Evolutionary conservation across 257 asterid genomes (phyloP), one percentile per base, ranked within the genome.

Genomic region (Linderniella brevidens): DNA sequence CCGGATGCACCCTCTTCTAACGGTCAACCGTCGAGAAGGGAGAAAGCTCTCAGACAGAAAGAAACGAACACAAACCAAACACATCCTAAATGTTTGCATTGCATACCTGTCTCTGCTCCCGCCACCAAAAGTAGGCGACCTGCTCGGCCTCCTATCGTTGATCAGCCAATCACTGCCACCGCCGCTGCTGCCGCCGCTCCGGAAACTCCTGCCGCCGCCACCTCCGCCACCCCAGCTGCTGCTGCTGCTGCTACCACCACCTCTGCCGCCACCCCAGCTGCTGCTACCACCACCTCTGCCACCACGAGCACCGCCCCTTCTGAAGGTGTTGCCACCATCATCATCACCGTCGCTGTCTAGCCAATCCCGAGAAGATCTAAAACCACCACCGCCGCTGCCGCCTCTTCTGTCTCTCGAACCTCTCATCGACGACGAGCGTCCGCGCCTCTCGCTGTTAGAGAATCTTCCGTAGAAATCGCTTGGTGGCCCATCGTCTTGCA

Each of bases 401-500:
- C 92, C 79, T 68, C 92, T 72, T 17, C 75, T 37, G 80, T 25
- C 32, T 6, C 32, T 25, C 32, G 32, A 25, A 6, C 32, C 32
- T 6, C 32, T 25, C 32, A 6, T 6, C 32, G 32, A 25, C 32
- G 32, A 25, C 3, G 32, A 25, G 32, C 17, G 50, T 74, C 75
- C 19, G 69, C 73, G 64, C 66, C 75, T 64, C 41, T 77, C 92
- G 13, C 57, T 75, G 74, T 67, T 75, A 15, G 93, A 87, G 53
- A 87, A 82, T 70, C 62, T 76, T 42, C 95, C 95, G 12, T 87
- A 87, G 52, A 38, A 73, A 61, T 87, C 97, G 49, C 78, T 53
- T 16, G 92, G 55, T 19, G 97, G 95, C 40, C 92, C 93, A 61
- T 87, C 95, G 19, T 87, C 95, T 75, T 87, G 93, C 92, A 87